A percentile compares a stretch with the other conserved stretches of the same genome.
Evolutionary conservation across 1,284 basidiomycete genomes (phyloP).

Genomic region (Somion occarium): DNA sequence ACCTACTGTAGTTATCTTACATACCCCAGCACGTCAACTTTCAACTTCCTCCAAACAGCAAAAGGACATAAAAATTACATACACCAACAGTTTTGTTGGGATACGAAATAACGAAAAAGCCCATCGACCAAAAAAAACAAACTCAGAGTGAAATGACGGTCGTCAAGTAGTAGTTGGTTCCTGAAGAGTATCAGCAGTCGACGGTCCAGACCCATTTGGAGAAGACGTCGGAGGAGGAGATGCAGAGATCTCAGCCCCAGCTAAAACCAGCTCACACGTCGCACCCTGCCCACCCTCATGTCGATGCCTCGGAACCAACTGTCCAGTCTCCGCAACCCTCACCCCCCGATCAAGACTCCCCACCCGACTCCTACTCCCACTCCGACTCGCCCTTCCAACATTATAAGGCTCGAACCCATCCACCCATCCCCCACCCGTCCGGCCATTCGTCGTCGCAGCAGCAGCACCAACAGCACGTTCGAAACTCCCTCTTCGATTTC

Average conservation of each 20-base stretch:
- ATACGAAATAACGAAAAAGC: no score
- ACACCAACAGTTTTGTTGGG: no score
- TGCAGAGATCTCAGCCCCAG: background rate
- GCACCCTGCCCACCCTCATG: no score
- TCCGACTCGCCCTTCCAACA: background rate
- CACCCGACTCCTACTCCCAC: slow-evolving; percentile 10
- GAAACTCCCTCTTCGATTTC: slow-evolving; percentile 1
- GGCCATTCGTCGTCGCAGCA: background rate
- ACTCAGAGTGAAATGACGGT: background rate
- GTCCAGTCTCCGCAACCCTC: slow-evolving; percentile 20
- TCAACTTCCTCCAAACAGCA: no score
- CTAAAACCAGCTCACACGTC: no score
- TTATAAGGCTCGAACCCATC: background rate
- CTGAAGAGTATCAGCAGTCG: no score
- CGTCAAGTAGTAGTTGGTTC: no score
- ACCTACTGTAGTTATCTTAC: no score
- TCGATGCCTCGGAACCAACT: slow-evolving; percentile 13
- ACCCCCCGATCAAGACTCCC: slow-evolving; percentile 15
- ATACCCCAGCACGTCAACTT: no score
- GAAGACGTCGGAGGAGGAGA: background rate
- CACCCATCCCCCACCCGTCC: background rate
- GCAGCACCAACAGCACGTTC: background rate
- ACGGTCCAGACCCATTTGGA: no score
- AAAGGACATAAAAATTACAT: no score
- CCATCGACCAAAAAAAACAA: background rate